Evolutionary conservation across 1,284 basidiomycete species (phyloP), one percentile per base, ranked within the genome.

Genomic region (Termitomyces sp.): DNA sequence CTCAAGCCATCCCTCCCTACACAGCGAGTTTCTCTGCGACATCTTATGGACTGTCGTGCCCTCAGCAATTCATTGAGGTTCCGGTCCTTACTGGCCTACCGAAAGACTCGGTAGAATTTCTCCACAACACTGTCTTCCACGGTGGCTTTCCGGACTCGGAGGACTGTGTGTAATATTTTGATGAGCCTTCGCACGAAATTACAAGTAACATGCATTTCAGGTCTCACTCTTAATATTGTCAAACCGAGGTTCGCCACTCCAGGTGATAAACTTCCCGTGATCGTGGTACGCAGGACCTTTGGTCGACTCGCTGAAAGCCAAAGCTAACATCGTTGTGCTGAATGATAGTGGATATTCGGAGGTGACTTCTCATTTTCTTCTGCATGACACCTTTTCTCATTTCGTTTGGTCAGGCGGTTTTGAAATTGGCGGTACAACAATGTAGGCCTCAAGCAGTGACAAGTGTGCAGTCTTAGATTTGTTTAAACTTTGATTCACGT

Each of bases 211-310:
- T 37, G n/a, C 3, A 31, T n/a, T 40, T 19, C 28, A 77, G 81
- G 83, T 62, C 66, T 85, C 30, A 76, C 72, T 3, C 60, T 84
- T 57, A 84, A 85, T 60, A 74, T 86, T 5, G 66, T 78, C 52
- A 75, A 71, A 31, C 77, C 81, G 1, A 61, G 69, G 2, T 65
- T 62, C 9, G 66, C 71, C 0, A 67, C 64, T 0, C 43, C 70
- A 1, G 58, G 57, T 0, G 69, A 72, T 0, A 74, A 75, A 35
- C 64, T 83, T 18, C 83, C 83, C 0, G 80, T 86, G 5, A 67
- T 81, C 10, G 72, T 75, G 26, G 80, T 83, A 62, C 56, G 75
- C 67, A 18, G 46, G 16, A 13, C 48, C 37, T 43, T 5, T 39
- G n/a, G 14, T 37, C 46, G 9, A 39, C 13, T 13, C 14, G 21